phyloP scores from a whole-genome alignment of 169 alveolate genomes.

The Plasmodium billcollinsi region DNA sequence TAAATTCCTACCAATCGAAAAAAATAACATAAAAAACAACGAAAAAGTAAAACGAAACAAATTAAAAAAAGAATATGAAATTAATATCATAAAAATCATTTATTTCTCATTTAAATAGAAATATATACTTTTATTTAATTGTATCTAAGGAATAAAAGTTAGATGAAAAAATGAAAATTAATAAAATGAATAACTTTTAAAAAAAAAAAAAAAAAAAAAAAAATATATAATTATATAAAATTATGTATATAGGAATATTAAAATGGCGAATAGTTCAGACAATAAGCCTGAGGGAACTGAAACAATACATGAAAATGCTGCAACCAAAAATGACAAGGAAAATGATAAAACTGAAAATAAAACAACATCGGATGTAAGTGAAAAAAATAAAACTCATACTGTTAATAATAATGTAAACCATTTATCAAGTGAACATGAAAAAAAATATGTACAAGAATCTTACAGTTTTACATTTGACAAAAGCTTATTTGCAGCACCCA shows the following conservation, averaged over 20 bases:
- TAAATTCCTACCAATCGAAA: too few species aligned
- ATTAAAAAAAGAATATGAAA: too few species aligned
- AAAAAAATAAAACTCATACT: conserved; percentile 9
- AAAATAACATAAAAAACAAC: too few species aligned
- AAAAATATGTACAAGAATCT: conserved; percentile 2
- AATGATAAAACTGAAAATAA: conserved; percentile 13
- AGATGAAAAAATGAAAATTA: too few species aligned
- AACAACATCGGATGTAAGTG: conserved; percentile 18
- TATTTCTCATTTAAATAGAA: too few species aligned
- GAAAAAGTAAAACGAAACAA: too few species aligned
- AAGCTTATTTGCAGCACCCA: conserved; percentile 50
- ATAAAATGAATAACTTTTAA: too few species aligned
- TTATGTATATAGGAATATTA: conserved; percentile 3
- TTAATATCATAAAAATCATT: too few species aligned
- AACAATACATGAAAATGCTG: conserved; percentile 11
- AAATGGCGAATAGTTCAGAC: conserved; percentile 29
- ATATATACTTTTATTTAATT: too few species aligned
- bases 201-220: not conserved
- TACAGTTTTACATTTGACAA: conserved; percentile 33
- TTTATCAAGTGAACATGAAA: conserved; percentile 11
- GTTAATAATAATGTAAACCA: not conserved
- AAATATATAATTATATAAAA: conserved; percentile 2
- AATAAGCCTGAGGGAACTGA: conserved; percentile 23
- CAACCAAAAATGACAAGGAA: conserved; percentile 2
- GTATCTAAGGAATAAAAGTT: too few species aligned